Evolutionary conservation across 805 yeast species (phyloP).

Genomic region (Ascoidea tarda): DNA sequence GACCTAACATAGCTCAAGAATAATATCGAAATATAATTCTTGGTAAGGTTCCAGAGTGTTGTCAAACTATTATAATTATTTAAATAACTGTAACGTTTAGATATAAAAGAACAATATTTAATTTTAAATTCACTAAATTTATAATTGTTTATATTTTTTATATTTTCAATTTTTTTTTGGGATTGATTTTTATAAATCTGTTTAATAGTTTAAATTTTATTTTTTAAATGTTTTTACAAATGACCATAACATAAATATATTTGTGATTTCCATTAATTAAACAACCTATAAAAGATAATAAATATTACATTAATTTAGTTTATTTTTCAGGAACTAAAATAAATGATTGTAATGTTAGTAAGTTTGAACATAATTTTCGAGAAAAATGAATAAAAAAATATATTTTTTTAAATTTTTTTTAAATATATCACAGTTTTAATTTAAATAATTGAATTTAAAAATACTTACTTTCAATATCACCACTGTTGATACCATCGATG

Average conservation of each 20-base stretch:
- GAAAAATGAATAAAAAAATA: too few species aligned
- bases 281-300: too few species aligned
- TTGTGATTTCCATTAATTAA: too few species aligned
- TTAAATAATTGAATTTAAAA: not conserved
- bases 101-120: not conserved
- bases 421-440: too few species aligned
- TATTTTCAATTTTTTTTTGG: too few species aligned
- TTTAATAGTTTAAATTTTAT: too few species aligned
- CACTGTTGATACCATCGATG: constrained; percentile 96
- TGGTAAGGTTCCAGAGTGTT: constrained; percentile 82
- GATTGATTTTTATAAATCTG: too few species aligned
- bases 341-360: constrained; percentile 7
- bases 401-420: too few species aligned
- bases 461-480: constrained; percentile 62
- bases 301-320: constrained; percentile 17
- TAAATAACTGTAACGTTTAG: too few species aligned
- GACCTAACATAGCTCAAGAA: constrained; percentile 40
- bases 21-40: not conserved
- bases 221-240: too few species aligned
- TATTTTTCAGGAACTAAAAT: constrained; percentile 54
- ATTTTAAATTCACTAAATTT: not conserved
- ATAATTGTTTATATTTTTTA: too few species aligned
- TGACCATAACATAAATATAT: too few species aligned
- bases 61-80: constrained; percentile 41
- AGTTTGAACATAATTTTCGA: not conserved